Evolutionary conservation across 148 eudicot genomes (phyloP).

Genomic region (Arctostaphylos glauca): DNA sequence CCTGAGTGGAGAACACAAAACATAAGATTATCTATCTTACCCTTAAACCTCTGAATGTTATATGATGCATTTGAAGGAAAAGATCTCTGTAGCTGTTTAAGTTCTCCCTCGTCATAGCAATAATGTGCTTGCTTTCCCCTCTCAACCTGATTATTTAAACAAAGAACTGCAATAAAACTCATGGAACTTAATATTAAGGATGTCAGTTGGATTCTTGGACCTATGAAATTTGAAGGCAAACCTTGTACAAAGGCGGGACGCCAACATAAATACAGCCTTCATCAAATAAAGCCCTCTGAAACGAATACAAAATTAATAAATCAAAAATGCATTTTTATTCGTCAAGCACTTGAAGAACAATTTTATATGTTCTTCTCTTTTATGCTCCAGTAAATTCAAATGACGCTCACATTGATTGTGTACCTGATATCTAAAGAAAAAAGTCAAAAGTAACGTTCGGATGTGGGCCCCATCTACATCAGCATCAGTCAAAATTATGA

Average conservation of each 20-base stretch:
- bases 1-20: neutral
- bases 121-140: conserved; percentile 82
- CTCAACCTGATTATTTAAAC: conserved; percentile 56
- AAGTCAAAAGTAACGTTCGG: conserved; percentile 78
- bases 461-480: conserved; percentile 99
- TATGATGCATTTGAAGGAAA: conserved; percentile 89
- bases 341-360: conserved; percentile 1
- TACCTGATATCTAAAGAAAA: conserved; percentile 98
- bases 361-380: neutral
- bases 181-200: neutral
- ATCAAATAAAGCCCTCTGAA: conserved; percentile 94
- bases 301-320: conserved; percentile 15
- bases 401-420: neutral
- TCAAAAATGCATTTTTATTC: neutral
- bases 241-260: conserved; percentile 97
- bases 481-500: conserved; percentile 96
- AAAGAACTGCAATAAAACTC: neutral
- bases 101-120: conserved; percentile 84
- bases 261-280: conserved; percentile 96
- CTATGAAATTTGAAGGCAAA: conserved; percentile 28
- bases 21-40: conserved; percentile 27
- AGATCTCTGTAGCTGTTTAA: conserved; percentile 48
- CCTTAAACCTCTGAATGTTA: conserved; percentile 96
- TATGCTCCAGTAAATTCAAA: neutral
- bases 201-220: neutral